phyloP scores from a whole-genome alignment of 257 asterid species.

The Lithospermum erythrorhizon region DNA sequence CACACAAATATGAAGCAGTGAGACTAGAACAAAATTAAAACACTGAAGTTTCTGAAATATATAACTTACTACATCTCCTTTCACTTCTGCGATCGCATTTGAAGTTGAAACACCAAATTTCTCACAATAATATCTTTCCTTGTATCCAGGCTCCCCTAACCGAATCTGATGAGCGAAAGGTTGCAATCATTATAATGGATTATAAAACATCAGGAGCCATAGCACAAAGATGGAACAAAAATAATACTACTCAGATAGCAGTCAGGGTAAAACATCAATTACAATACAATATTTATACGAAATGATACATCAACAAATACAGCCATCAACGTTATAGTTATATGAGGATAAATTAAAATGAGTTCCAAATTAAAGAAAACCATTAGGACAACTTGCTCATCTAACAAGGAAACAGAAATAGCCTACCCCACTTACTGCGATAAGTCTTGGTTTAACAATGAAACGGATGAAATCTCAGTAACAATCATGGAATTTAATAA shows the following conservation, averaged over 20 bases:
- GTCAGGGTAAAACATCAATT: not conserved
- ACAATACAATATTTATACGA: not conserved
- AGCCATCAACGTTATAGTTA: not conserved
- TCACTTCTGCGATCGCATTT: constrained; percentile 52
- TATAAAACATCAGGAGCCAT: not conserved
- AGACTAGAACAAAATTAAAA: constrained; percentile 10
- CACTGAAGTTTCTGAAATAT: not conserved
- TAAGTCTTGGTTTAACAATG: not conserved
- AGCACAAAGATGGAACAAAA: not conserved
- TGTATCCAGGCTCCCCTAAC: constrained; percentile 95
- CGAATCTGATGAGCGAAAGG: constrained; percentile 41
- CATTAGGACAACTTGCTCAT: not conserved
- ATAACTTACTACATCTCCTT: constrained; percentile 64
- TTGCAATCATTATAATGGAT: constrained; percentile 1
- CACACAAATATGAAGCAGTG: constrained; percentile 1
- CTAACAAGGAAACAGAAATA: not conserved
- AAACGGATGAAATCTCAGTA: not conserved
- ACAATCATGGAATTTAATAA: not conserved
- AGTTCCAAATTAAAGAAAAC: not conserved
- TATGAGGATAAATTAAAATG: not conserved
- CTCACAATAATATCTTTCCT: constrained; percentile 85
- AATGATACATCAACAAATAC: not conserved
- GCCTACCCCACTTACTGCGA: too few relatives aligned
- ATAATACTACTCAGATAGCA: not conserved
- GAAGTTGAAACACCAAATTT: constrained; percentile 60